phyloP scores from a whole-genome alignment of 176 grass and related monocot genomes.

The Eleusine indica region DNA sequence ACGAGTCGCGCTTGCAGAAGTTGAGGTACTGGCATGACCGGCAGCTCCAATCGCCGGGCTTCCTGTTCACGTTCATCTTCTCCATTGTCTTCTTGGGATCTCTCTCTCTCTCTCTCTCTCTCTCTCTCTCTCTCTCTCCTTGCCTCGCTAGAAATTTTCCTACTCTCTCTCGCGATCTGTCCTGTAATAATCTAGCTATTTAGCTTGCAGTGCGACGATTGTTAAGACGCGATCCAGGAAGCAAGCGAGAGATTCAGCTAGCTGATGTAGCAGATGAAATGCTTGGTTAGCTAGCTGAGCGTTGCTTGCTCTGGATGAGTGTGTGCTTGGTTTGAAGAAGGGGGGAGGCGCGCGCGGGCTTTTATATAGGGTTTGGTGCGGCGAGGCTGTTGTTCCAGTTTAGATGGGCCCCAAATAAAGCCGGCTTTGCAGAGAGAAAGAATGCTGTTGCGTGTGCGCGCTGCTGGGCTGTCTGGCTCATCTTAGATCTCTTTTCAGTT shows the following conservation, averaged over 20 bases:
- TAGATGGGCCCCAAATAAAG: background rate
- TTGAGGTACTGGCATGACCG: conserved; percentile 86
- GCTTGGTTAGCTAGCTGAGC: conserved; percentile 5
- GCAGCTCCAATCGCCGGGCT: conserved; percentile 93
- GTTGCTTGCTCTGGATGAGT: background rate
- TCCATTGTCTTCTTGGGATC: conserved; percentile 10
- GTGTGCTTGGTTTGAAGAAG: conserved; percentile 35
- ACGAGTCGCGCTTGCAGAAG: conserved; percentile 85
- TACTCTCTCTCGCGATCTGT: background rate
- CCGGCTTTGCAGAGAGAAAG: background rate
- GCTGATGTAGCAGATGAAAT: conserved; percentile 3
- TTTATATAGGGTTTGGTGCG: conserved; percentile 87
- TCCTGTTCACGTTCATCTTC: conserved; percentile 55
- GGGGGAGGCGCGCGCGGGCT: conserved; percentile 38
- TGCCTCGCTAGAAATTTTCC: background rate
- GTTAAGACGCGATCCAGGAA: too few species aligned
- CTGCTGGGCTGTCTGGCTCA: conserved; percentile 19
- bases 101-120: background rate
- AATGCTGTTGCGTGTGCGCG: background rate
- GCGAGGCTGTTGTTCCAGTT: conserved; percentile 1
- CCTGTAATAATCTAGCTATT: background rate
- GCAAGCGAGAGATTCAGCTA: background rate
- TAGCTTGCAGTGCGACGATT: background rate
- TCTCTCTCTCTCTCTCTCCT: too few species aligned
- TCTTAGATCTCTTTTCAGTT: conserved; percentile 34